Conservation (phyloP, 129 eudicot genomes). For the Artemisia argyi region DNA sequence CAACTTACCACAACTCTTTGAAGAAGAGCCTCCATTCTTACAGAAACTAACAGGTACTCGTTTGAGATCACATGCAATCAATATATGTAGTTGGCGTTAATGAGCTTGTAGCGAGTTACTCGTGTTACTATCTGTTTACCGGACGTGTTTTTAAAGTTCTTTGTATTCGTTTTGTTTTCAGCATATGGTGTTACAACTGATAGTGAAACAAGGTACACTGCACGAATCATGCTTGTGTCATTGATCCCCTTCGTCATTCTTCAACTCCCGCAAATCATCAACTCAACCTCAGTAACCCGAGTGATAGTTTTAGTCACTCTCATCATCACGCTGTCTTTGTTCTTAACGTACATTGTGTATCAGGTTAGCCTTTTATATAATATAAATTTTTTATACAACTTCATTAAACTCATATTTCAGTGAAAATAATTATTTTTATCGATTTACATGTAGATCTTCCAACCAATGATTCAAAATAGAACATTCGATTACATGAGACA, state of each 20-base stretch:
- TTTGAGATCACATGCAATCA: background rate
- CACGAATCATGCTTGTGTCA: constrained; percentile 46
- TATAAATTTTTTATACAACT: background rate
- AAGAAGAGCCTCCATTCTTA: constrained; percentile 24
- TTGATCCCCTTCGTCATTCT: constrained; percentile 51
- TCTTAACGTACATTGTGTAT: constrained; percentile 37
- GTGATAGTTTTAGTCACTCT: constrained; percentile 45
- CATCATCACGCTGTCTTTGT: constrained; percentile 40
- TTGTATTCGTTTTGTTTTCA: background rate
- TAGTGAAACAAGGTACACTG: constrained; percentile 47
- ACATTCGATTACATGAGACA: constrained; percentile 50
- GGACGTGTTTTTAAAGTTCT: background rate
- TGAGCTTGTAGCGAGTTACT: no score
- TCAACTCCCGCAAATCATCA: constrained; percentile 38
- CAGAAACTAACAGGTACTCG: constrained; percentile 27
- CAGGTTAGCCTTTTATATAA: constrained; percentile 40
- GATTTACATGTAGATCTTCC: constrained; percentile 47
- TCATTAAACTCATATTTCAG: background rate
- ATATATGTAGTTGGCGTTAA: background rate
- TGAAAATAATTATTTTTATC: background rate
- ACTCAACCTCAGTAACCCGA: constrained; percentile 31
- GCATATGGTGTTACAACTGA: constrained; percentile 50
- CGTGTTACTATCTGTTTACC: background rate
- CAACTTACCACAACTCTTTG: background rate
- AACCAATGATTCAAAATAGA: constrained; percentile 67